Evolutionary conservation across 331 rosid genomes (phyloP).

Genomic region (Malus hybrid): DNA sequence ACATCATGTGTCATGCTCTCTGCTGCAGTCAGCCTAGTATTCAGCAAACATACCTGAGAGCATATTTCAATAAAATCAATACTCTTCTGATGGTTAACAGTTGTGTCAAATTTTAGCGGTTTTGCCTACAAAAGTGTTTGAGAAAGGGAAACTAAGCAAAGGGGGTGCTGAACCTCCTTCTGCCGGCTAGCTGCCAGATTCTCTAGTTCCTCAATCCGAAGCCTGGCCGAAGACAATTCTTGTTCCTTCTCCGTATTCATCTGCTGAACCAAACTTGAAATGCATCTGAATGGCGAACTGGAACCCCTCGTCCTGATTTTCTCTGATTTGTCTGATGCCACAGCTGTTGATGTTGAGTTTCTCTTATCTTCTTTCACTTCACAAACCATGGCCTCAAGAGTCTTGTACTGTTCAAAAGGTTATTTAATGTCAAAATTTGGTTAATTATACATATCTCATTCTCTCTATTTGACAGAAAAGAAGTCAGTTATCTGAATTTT

Average conservation of each 20-base stretch:
- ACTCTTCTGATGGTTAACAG: neutral
- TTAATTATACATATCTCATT: neutral
- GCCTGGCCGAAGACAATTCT: constrained; percentile 60
- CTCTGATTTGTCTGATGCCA: constrained; percentile 44
- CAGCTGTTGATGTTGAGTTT: constrained; percentile 32
- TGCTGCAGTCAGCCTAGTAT: constrained; percentile 81
- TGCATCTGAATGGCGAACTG: constrained; percentile 94
- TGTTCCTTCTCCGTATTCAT: constrained; percentile 87
- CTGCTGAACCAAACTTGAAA: constrained; percentile 82
- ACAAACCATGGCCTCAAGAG: constrained; percentile 73
- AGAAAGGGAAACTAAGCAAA: neutral
- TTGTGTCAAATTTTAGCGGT: neutral
- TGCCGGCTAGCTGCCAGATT: constrained; percentile 62
- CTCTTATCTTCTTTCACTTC: constrained; percentile 64
- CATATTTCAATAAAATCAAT: constrained; percentile 14
- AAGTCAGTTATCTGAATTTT: neutral
- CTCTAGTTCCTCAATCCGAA: constrained; percentile 70
- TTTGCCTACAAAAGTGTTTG: neutral
- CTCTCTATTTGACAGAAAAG: neutral
- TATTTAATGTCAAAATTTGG: constrained; percentile 2
- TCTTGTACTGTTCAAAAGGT: constrained; percentile 59
- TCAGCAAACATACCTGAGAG: constrained; percentile 66
- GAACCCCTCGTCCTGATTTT: constrained; percentile 73
- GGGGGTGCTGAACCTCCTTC: constrained; percentile 52
- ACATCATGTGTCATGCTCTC: constrained; percentile 99